These are phyloP conservation scores for Tetradesmus obliquus DNA, from an alignment of 139 green algal species.

Conservation along the genomic window DNA sequence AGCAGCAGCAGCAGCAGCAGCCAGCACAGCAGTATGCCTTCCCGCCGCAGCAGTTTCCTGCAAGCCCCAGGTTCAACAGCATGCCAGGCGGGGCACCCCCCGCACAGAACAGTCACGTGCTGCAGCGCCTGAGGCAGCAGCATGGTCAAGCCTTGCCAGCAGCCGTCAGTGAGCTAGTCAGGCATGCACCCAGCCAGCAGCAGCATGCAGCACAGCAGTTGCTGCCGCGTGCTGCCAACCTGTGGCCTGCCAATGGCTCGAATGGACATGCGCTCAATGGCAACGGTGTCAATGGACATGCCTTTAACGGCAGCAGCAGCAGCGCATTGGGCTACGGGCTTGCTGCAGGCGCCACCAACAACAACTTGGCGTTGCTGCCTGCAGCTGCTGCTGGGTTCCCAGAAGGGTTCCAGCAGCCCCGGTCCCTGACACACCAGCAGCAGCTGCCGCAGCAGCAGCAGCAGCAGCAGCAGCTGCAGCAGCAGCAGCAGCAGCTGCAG, in stretches of 20 bases:
- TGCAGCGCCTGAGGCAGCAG: background rate
- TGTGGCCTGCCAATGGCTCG: no score
- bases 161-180: background rate
- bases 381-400: background rate
- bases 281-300: background rate
- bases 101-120: background rate
- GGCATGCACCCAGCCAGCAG: background rate
- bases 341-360: background rate
- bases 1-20: slow-evolving; percentile 34
- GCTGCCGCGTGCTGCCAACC: background rate
- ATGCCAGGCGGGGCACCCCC: background rate
- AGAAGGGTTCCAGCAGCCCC: background rate
- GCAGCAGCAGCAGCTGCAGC: background rate
- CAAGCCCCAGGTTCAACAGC: background rate
- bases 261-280: no score
- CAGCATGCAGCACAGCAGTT: background rate
- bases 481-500: slow-evolving; percentile 24
- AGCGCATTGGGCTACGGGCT: background rate
- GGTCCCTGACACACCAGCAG: background rate
- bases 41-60: background rate
- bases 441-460: slow-evolving; percentile 23
- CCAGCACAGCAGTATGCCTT: background rate
- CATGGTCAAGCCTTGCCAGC: background rate
- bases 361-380: background rate
- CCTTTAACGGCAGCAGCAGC: background rate